These are phyloP conservation scores for Aurinia saxatilis DNA, from an alignment of 345 rosid genomes.

Conservation along the genomic window DNA sequence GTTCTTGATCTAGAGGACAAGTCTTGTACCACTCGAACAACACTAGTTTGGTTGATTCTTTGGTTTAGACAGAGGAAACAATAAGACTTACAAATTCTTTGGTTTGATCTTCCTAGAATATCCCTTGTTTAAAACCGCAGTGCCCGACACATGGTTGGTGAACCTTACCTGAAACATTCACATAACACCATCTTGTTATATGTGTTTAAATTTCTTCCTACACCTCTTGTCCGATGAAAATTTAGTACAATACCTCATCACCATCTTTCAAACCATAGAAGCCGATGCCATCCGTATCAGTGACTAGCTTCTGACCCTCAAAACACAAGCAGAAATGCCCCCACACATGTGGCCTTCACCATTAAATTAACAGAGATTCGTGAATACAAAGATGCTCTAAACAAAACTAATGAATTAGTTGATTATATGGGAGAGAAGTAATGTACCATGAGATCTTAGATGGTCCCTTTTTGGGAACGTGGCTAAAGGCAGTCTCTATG, in stretches of 20 bases:
- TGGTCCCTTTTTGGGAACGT: constrained; percentile 57
- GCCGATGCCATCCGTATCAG: constrained; percentile 47
- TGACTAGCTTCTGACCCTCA: constrained; percentile 54
- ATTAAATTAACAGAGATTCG: too few species aligned
- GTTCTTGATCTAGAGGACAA: too few species aligned
- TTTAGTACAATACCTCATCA: constrained; percentile 47
- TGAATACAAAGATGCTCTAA: too few species aligned
- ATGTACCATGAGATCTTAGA: constrained; percentile 79
- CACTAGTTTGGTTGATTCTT: too few species aligned
- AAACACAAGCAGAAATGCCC: constrained; percentile 75
- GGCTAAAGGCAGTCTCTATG: constrained; percentile 60
- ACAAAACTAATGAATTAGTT: too few species aligned
- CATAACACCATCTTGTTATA: not conserved
- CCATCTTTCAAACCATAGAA: constrained; percentile 67
- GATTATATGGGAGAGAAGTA: too few species aligned
- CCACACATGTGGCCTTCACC: constrained; percentile 83
- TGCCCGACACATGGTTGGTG: constrained; percentile 49
- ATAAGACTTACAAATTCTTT: constrained; percentile 34
- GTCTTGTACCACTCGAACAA: too few species aligned
- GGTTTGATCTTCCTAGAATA: constrained; percentile 33
- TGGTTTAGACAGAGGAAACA: not conserved
- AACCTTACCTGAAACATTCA: constrained; percentile 54
- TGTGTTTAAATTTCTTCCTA: not conserved
- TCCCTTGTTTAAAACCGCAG: constrained; percentile 28
- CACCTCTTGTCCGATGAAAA: not conserved